Base-by-base conservation (phyloP, 2,329 filamentous ascomycete genomes). In the Ilyonectria sp. region DNA sequence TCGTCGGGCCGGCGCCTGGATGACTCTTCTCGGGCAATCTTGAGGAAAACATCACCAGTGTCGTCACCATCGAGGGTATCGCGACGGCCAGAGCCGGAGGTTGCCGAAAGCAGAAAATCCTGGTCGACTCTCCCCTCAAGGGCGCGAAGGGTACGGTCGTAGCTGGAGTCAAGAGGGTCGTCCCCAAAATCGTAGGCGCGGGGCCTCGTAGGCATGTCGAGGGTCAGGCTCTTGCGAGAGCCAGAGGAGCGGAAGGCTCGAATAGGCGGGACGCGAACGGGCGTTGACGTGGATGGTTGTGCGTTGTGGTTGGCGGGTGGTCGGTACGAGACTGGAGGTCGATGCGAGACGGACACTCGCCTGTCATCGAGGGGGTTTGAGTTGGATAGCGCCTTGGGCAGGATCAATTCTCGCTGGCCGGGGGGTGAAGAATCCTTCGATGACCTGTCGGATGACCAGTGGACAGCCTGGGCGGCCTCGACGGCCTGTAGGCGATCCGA, bases 31-130 rank as follows among this genome's bases (percentile, higher is more conserved):
- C 85, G 82, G 13, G 88, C 88, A 66, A 90, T 90, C 60, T 82
- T 86, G 67, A 90, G 83, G 69, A 90, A 90, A 46, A 90, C 80
- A 69, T 90, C 88, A 44, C 86, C 86, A 4, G 84, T 87, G 69
- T 89, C 88, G 60, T 90, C 88, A 47, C 79, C 80, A 57, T 86
- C 75, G 10, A 73, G 64, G 74, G 76, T 52, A 74, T 79, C 69
- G 73, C 78, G 71, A 69, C 78, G 55, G 15, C 79, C 79, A 1
- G 83, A 82, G 65, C 82, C 78, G 21, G 82, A 80, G 7, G 82
- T 81, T n/a, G 83, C 82, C 71, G 80, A 79, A 29, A 81, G 81
- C 54, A 77, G 72, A 55, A 64, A 69, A 23, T 77, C 71, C 29
- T 75, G 69, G 53, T 72, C 73, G 5, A 68, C 63, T 64, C 75